Evolutionary conservation across 2,329 filamentous ascomycete genomes (phyloP).

Genomic region (Thelonectria rubi): DNA sequence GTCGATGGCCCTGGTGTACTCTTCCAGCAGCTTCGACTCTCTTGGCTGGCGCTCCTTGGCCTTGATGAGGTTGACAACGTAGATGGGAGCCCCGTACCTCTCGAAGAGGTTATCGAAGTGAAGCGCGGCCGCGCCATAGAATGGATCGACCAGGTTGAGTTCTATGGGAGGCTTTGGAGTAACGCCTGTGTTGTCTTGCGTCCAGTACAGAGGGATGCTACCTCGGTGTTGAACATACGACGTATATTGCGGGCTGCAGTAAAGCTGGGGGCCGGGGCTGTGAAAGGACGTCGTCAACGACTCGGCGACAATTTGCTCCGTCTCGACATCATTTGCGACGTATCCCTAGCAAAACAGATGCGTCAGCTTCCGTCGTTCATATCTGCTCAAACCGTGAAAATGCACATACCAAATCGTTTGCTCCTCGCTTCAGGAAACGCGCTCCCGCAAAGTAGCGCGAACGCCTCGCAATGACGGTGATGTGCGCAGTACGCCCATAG

Average conservation of each 20-base stretch:
- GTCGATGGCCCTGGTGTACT: conserved; percentile 86
- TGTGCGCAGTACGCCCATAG: conserved; percentile 88
- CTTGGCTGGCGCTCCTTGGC: conserved; percentile 85
- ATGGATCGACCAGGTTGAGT: conserved; percentile 93
- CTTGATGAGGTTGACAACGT: conserved; percentile 92
- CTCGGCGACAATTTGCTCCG: conserved; percentile 97
- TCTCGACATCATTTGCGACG: conserved; percentile 98
- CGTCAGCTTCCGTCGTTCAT: neutral
- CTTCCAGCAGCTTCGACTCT: conserved; percentile 88
- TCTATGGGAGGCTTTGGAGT: conserved; percentile 97
- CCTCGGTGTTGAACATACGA: conserved; percentile 97
- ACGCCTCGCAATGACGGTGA: conserved; percentile 91
- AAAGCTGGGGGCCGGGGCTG: conserved; percentile 84
- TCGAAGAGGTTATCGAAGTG: conserved; percentile 97
- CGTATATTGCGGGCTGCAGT: conserved; percentile 89
- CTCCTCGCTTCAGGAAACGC: conserved; percentile 90
- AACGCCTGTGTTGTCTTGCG: conserved; percentile 93
- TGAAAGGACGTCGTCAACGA: conserved; percentile 95
- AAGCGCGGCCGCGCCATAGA: conserved; percentile 89
- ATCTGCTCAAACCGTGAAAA: neutral
- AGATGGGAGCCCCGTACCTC: conserved; percentile 91
- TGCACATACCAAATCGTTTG: conserved; percentile 76
- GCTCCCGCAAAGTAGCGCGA: conserved; percentile 95
- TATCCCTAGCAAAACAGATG: conserved; percentile 66
- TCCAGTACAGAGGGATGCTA: conserved; percentile 97